Conservation (phyloP, 1,284 basidiomycete species). For the Ustilago sp. region DNA sequence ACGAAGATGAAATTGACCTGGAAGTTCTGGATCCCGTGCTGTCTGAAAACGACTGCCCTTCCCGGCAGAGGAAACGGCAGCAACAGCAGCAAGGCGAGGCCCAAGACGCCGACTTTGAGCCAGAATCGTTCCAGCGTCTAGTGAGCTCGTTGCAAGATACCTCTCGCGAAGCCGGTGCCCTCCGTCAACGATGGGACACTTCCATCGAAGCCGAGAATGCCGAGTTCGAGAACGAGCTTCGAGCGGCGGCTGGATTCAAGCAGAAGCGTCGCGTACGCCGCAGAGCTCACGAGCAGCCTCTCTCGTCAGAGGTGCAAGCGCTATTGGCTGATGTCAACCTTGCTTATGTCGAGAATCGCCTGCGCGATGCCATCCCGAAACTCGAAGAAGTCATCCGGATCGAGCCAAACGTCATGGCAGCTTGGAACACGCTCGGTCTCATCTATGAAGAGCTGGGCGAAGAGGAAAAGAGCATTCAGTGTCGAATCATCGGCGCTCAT, state of each 20-base stretch:
- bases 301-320: constrained; percentile 84
- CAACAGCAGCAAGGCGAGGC: background rate
- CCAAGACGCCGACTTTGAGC: constrained; percentile 47
- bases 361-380: constrained; percentile 79
- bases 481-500: constrained; percentile 90
- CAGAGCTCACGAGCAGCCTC: constrained; percentile 56
- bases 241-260: constrained; percentile 57
- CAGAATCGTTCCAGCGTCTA: constrained; percentile 52
- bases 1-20: constrained; percentile 15
- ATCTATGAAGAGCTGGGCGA: constrained; percentile 81
- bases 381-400: constrained; percentile 94
- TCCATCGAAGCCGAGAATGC: constrained; percentile 61
- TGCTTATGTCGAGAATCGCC: constrained; percentile 81
- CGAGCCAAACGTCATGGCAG: constrained; percentile 83
- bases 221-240: constrained; percentile 63
- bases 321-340: constrained; percentile 88
- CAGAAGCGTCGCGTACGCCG: constrained; percentile 34
- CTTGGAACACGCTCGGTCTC: constrained; percentile 87
- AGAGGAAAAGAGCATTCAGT: constrained; percentile 79
- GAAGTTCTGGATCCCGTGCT: constrained; percentile 25
- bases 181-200: constrained; percentile 53
- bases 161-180: constrained; percentile 38
- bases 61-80: background rate
- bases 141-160: constrained; percentile 55
- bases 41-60: background rate